phyloP scores from a whole-genome alignment of 2,329 filamentous ascomycete species.

The Botrytis aclada region DNA sequence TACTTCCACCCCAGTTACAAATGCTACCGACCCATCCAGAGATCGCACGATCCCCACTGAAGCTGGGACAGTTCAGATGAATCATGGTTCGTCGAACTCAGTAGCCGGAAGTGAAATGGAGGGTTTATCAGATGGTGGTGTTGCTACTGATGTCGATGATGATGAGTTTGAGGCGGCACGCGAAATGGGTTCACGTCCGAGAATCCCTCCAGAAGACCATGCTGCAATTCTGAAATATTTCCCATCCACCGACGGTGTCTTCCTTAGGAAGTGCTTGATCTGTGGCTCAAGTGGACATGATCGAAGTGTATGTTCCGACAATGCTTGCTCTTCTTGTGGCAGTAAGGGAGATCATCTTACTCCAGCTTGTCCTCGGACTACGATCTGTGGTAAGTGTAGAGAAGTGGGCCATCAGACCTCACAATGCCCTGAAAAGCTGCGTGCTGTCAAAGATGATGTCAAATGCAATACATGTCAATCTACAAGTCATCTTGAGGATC shows the following conservation, averaged over 20 bases:
- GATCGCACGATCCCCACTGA: neutral
- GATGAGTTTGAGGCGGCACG: neutral
- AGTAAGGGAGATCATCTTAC: slow-evolving; percentile 45
- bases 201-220: slow-evolving; percentile 2
- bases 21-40: neutral
- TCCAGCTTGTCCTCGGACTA: slow-evolving; percentile 49
- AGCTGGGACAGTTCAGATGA: neutral
- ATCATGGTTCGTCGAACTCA: neutral
- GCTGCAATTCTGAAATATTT: slow-evolving; percentile 43
- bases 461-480: slow-evolving; percentile 60
- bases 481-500: slow-evolving; percentile 54
- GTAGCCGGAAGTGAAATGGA: neutral
- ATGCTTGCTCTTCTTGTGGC: slow-evolving; percentile 49
- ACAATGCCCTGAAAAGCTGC: slow-evolving; percentile 56
- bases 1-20: neutral
- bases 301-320: slow-evolving; percentile 45
- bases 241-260: slow-evolving; percentile 38
- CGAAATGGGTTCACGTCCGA: neutral
- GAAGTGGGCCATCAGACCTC: slow-evolving; percentile 56
- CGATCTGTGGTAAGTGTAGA: slow-evolving; percentile 57
- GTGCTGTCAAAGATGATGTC: slow-evolving; percentile 50
- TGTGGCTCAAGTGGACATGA: slow-evolving; percentile 51
- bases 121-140: neutral
- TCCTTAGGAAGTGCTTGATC: slow-evolving; percentile 44
- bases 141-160: neutral